phyloP scores from a whole-genome alignment of 1,139 yeast genomes.

The Kodamaea alishanica region DNA sequence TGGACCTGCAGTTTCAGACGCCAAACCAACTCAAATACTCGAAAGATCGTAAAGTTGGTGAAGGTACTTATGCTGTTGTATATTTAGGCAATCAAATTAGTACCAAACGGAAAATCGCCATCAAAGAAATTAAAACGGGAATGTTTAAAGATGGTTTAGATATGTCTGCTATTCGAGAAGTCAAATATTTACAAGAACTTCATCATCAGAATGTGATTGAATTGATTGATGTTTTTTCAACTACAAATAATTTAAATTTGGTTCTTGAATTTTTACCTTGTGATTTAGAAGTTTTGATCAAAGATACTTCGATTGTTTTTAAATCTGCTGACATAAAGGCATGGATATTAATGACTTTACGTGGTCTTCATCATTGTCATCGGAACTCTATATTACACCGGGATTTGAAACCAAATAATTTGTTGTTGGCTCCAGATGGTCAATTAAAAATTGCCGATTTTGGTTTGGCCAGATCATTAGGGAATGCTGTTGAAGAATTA shows the following conservation, averaged over 20 bases:
- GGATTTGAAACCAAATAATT: conserved; percentile 79
- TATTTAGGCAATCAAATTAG: conserved; percentile 70
- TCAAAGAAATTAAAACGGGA: conserved; percentile 93
- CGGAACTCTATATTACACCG: conserved; percentile 86
- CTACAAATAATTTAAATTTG: conserved; percentile 68
- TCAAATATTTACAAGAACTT: conserved; percentile 85
- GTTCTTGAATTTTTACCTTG: conserved; percentile 90
- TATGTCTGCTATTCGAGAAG: conserved; percentile 96
- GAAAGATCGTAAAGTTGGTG: conserved; percentile 86
- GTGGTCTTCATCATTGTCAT: conserved; percentile 96
- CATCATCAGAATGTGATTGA: conserved; percentile 83
- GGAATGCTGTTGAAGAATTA: conserved; percentile 72
- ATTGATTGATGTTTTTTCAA: conserved; percentile 78
- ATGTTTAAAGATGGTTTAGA: conserved; percentile 94
- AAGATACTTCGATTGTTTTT: conserved; percentile 73
- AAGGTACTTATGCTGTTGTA: conserved; percentile 98
- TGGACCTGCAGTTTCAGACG: no score
- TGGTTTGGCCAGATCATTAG: conserved; percentile 85
- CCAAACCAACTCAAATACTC: conserved; percentile 24
- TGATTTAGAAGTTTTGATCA: conserved; percentile 85
- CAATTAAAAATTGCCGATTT: conserved; percentile 92
- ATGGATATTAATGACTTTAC: conserved; percentile 88
- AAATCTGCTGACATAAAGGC: conserved; percentile 86
- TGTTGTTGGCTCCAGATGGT: conserved; percentile 82
- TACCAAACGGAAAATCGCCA: conserved; percentile 68